phyloP scores from a whole-genome alignment of 2,329 filamentous ascomycete genomes.

The Didymella sp. region DNA sequence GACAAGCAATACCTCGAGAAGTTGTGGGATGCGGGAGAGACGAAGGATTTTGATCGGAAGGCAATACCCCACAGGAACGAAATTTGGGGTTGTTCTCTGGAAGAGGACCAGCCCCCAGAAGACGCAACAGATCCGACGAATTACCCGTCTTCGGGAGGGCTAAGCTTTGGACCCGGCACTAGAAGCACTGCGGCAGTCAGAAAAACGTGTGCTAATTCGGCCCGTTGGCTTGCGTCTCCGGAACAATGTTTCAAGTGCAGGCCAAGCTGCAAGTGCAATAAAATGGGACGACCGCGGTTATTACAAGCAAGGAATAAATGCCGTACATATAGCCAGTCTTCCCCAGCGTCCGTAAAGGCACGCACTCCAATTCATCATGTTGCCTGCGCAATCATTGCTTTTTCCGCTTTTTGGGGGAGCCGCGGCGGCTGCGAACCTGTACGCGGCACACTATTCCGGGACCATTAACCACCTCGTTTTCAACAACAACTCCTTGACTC shows the following conservation, averaged over 20 bases:
- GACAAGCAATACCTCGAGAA: neutral
- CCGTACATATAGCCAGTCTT: constrained; percentile 4
- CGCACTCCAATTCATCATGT: constrained; percentile 25
- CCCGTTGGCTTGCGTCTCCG: constrained; percentile 11
- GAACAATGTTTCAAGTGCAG: constrained; percentile 18
- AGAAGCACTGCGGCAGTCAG: constrained; percentile 7
- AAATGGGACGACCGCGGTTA: constrained; percentile 7
- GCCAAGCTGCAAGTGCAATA: constrained; percentile 11
- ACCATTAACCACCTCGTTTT: constrained; percentile 42
- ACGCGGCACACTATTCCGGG: constrained; percentile 42
- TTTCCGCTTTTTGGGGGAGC: constrained; percentile 36
- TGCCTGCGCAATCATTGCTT: constrained; percentile 31
- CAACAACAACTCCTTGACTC: constrained; percentile 30
- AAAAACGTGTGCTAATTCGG: constrained; percentile 12
- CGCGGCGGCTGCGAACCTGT: constrained; percentile 40
- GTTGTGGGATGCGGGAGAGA: neutral
- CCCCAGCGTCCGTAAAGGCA: neutral
- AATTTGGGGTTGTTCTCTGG: constrained; percentile 6
- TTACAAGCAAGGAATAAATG: constrained; percentile 7
- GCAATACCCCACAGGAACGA: constrained; percentile 1
- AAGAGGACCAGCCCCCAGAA: constrained; percentile 10
- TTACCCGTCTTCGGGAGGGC: constrained; percentile 1
- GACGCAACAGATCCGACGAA: constrained; percentile 1
- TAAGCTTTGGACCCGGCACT: constrained; percentile 7
- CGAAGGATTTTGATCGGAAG: neutral